phyloP scores from a whole-genome alignment of 2,329 filamentous ascomycete species.

The Erysiphe pulchra region DNA sequence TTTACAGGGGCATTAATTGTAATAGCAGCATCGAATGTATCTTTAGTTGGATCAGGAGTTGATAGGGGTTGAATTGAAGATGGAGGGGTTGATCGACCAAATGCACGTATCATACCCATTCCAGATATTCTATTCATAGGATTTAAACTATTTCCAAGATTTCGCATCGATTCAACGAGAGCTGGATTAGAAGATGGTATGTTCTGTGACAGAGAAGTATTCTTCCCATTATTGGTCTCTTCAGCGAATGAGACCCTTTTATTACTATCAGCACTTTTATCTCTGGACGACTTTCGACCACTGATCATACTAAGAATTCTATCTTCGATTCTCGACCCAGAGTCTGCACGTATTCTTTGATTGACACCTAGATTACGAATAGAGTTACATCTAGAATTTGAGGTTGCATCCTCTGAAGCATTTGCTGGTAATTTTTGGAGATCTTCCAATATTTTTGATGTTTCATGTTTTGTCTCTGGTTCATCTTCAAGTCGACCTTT shows the following conservation, averaged over 20 bases:
- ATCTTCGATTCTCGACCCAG: slow-evolving; percentile 25
- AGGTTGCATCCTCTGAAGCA: slow-evolving; percentile 22
- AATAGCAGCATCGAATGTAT: slow-evolving; percentile 22
- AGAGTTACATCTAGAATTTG: slow-evolving; percentile 21
- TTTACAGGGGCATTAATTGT: slow-evolving; percentile 28
- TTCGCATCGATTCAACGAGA: slow-evolving; percentile 56
- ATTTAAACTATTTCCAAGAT: slow-evolving; percentile 55
- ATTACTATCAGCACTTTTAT: slow-evolving; percentile 54
- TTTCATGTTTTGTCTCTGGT: slow-evolving; percentile 21
- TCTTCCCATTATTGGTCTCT: slow-evolving; percentile 14
- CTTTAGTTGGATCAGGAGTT: slow-evolving; percentile 12
- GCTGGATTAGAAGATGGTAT: slow-evolving; percentile 25
- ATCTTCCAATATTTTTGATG: slow-evolving; percentile 82
- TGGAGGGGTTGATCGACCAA: slow-evolving; percentile 27
- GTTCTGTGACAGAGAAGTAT: slow-evolving; percentile 9
- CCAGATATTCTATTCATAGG: slow-evolving; percentile 55
- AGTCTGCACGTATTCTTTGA: slow-evolving; percentile 12
- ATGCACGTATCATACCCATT: slow-evolving; percentile 50
- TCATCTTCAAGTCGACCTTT: slow-evolving; percentile 37
- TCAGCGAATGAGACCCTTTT: slow-evolving; percentile 28
- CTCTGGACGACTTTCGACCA: slow-evolving; percentile 33
- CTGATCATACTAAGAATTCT: slow-evolving; percentile 46
- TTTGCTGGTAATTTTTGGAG: slow-evolving; percentile 70
- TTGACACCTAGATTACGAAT: slow-evolving; percentile 16
- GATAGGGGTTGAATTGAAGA: slow-evolving; percentile 11